These are phyloP conservation scores for Emydomyces testavorans DNA, from an alignment of 2,329 filamentous ascomycete species.

Conservation along the genomic window DNA sequence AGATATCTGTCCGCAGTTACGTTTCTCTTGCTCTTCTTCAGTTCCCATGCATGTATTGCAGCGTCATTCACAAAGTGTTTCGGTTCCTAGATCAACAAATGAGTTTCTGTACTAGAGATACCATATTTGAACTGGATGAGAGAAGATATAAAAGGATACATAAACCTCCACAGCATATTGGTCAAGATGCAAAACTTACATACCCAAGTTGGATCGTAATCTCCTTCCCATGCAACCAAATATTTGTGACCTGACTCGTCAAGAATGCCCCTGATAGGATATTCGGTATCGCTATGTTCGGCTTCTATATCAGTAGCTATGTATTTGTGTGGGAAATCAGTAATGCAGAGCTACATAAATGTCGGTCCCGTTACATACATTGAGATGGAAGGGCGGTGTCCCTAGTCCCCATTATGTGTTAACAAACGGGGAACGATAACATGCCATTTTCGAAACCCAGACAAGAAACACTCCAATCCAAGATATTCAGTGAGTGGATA, in stretches of 20 bases:
- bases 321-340: not conserved
- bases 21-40: slow-evolving; percentile 18
- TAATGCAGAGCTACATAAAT: too few species aligned
- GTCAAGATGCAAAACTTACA: slow-evolving; percentile 21
- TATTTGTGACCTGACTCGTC: slow-evolving; percentile 28
- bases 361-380: slow-evolving; percentile 4
- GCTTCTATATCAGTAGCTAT: slow-evolving; percentile 9
- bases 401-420: slow-evolving; percentile 5
- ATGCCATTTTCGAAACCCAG: not conserved
- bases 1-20: slow-evolving; percentile 6
- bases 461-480: not conserved
- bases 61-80: slow-evolving; percentile 27
- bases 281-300: slow-evolving; percentile 24
- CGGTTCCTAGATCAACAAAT: slow-evolving; percentile 22
- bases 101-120: not conserved
- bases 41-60: slow-evolving; percentile 24
- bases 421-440: not conserved
- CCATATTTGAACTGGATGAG: not conserved
- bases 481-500: not conserved
- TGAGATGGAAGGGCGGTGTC: not conserved
- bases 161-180: not conserved
- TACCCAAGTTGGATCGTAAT: slow-evolving; percentile 30
- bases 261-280: slow-evolving; percentile 28
- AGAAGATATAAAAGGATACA: not conserved
- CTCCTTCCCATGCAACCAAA: slow-evolving; percentile 31